Evolutionary conservation across 345 rosid species (phyloP).

Genomic region (Bruguiera sexangula): DNA sequence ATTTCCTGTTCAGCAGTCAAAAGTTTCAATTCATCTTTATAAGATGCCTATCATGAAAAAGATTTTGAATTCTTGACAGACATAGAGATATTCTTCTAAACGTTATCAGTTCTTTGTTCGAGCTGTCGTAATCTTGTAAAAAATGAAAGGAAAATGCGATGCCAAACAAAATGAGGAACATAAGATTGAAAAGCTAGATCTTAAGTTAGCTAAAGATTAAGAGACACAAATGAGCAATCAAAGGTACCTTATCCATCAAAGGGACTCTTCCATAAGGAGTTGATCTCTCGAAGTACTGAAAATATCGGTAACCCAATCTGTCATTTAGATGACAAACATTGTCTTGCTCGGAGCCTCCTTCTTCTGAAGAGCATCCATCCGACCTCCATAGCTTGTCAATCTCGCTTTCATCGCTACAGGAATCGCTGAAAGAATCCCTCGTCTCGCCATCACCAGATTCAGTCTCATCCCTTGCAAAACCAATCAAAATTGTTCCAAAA

Average conservation of each 20-base stretch:
- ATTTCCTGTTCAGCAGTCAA: constrained; percentile 32
- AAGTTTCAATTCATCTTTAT: constrained; percentile 34
- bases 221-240: neutral
- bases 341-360: constrained; percentile 49
- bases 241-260: constrained; percentile 50
- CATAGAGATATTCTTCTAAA: constrained; percentile 8
- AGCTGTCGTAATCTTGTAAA: constrained; percentile 7
- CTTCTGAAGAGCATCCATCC: constrained; percentile 63
- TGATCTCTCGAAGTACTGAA: constrained; percentile 56
- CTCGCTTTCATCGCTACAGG: constrained; percentile 61
- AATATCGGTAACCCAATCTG: constrained; percentile 50
- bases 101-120: neutral
- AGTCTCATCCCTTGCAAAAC: constrained; percentile 66
- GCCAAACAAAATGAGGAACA: neutral
- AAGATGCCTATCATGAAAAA: constrained; percentile 37
- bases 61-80: constrained; percentile 25
- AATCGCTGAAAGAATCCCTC: constrained; percentile 38
- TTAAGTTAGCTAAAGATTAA: neutral
- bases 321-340: constrained; percentile 27
- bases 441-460: constrained; percentile 30
- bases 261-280: constrained; percentile 65
- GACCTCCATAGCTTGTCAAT: constrained; percentile 62
- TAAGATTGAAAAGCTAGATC: constrained; percentile 1
- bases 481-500: neutral
- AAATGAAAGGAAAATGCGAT: neutral